These are phyloP conservation scores for Aspergillus ruber DNA, from an alignment of 2,329 filamentous ascomycete species.

Conservation along the genomic window DNA sequence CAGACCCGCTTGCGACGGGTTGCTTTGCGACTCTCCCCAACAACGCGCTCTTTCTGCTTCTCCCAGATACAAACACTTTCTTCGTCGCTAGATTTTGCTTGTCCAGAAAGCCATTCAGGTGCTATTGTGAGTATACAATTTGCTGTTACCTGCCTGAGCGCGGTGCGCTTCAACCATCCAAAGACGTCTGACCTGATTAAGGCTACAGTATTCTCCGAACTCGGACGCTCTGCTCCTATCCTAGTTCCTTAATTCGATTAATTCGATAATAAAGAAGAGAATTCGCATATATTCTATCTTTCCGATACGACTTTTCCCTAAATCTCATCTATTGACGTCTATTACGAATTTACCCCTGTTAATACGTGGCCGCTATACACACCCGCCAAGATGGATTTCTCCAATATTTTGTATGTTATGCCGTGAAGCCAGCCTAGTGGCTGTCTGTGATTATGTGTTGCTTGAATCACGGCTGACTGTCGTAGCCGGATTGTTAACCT, in stretches of 20 bases:
- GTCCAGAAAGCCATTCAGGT: neutral
- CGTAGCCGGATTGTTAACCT: conserved; percentile 89
- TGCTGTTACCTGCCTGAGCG: no score
- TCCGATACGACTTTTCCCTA: neutral
- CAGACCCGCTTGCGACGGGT: conserved; percentile 26
- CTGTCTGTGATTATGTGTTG: neutral
- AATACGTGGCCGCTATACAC: neutral
- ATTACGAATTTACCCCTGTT: neutral
- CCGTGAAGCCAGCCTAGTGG: neutral
- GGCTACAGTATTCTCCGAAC: neutral
- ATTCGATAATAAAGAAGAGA: neutral
- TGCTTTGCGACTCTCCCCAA: conserved; percentile 6
- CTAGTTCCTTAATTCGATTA: neutral
- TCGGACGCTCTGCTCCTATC: neutral
- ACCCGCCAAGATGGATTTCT: conserved; percentile 70
- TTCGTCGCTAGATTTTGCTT: neutral
- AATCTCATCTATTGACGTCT: neutral
- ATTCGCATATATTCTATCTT: no score
- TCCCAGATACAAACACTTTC: neutral
- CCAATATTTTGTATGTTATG: conserved; percentile 74
- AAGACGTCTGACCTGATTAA: neutral
- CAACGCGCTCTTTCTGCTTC: conserved; percentile 8
- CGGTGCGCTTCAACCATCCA: no score
- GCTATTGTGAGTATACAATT: neutral
- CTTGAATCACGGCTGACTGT: conserved; percentile 9